A percentile compares a stretch with the other conserved stretches of the same genome.
These are phyloP conservation scores for Lobosporangium transversale DNA, from an alignment of 192 early-diverging fungal genomes.

Conservation along the genomic window DNA sequence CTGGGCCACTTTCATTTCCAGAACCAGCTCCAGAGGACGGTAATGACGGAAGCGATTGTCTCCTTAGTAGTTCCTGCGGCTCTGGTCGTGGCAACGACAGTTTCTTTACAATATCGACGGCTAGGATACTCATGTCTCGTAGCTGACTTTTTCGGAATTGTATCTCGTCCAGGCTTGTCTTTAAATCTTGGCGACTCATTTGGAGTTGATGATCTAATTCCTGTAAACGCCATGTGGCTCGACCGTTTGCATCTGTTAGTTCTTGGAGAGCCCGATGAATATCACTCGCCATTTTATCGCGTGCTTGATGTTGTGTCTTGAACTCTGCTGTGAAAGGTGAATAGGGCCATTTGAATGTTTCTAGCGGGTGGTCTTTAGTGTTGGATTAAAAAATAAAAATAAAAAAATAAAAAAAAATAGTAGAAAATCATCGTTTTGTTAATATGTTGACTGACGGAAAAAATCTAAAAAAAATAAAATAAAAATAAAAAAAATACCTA, in stretches of 20 bases:
- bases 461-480: neutral
- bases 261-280: constrained; percentile 14
- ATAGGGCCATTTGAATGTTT: constrained; percentile 49
- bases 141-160: constrained; percentile 47
- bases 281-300: constrained; percentile 18
- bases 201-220: constrained; percentile 41
- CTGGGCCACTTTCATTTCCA: constrained; percentile 19
- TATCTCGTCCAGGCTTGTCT: constrained; percentile 43
- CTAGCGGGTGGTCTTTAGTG: constrained; percentile 29
- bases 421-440: neutral
- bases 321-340: constrained; percentile 48
- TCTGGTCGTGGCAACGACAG: constrained; percentile 16
- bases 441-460: no score
- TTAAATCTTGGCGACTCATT: constrained; percentile 38
- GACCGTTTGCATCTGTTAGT: constrained; percentile 15
- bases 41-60: neutral
- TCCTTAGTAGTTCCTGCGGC: neutral
- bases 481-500: constrained; percentile 10
- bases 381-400: neutral
- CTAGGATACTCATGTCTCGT: constrained; percentile 45
- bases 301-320: constrained; percentile 17
- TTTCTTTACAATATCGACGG: constrained; percentile 41
- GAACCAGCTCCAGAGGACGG: neutral
- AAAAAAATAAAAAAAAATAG: neutral
- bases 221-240: constrained; percentile 21